A percentile compares a stretch with the other conserved stretches of the same genome.
Evolutionary conservation across 257 asterid genomes (phyloP).

Genomic region (Ligustrum vulgare): DNA sequence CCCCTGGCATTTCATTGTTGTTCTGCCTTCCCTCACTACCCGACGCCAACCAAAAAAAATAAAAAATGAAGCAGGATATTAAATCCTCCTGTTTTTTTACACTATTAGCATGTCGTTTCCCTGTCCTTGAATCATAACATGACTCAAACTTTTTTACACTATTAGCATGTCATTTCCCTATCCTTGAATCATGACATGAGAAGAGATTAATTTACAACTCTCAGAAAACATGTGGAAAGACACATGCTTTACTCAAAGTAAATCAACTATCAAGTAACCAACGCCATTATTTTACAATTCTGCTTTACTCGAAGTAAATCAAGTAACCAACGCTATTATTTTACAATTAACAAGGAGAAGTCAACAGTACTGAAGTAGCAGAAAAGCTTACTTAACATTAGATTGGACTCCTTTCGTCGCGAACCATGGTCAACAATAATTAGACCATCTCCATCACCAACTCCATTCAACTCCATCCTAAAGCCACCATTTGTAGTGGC

Average conservation of each 20-base stretch:
- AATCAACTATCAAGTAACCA: background rate
- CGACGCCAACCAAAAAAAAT: background rate
- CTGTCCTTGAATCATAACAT: background rate
- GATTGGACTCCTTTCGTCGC: conserved; percentile 85
- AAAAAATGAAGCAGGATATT: background rate
- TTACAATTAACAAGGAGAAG: background rate
- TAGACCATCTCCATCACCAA: conserved; percentile 69
- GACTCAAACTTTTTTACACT: no score
- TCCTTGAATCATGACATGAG: background rate
- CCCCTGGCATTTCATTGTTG: conserved; percentile 7
- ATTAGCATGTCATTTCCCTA: background rate
- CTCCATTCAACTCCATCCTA: conserved; percentile 44
- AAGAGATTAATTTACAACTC: background rate
- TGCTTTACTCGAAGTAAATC: background rate
- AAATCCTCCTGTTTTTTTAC: background rate
- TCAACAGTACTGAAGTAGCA: background rate
- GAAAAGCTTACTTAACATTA: conserved; percentile 73
- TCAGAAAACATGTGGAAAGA: background rate
- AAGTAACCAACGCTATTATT: background rate
- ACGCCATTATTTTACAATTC: background rate
- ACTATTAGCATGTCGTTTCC: background rate
- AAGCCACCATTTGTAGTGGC: conserved; percentile 63
- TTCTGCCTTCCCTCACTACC: background rate
- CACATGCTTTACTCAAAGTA: background rate
- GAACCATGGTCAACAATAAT: conserved; percentile 97